Percentiles rank a stretch among this genome's conserved stretches.
Evolutionary conservation across 495 filamentous ascomycete genomes (phyloP).

Genomic region (Aspergillus sclerotiicarbonarius): DNA sequence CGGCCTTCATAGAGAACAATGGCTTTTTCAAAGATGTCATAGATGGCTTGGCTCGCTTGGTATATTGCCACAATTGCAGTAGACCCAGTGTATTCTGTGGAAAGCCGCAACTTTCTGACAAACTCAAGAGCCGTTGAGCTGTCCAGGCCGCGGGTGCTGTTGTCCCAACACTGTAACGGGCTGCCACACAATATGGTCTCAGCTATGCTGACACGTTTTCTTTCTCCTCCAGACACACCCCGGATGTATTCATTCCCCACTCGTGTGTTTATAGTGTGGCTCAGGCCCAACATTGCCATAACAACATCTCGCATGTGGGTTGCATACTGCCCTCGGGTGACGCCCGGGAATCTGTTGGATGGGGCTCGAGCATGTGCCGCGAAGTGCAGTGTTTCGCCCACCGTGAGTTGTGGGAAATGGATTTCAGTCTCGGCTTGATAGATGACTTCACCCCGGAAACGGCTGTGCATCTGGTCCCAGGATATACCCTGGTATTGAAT

Average conservation of each 20-base stretch:
- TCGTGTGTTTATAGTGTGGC: conserved; percentile 71
- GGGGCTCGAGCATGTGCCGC: conserved; percentile 70
- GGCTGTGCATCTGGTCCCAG: conserved; percentile 55
- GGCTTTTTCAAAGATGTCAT: conserved; percentile 77
- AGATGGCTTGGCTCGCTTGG: conserved; percentile 74
- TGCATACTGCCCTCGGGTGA: conserved; percentile 58
- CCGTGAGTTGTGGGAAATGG: conserved; percentile 79
- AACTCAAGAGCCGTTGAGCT: conserved; percentile 82
- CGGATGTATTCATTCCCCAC: conserved; percentile 80
- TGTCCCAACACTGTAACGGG: conserved; percentile 80
- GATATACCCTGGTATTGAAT: conserved; percentile 72
- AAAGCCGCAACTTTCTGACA: conserved; percentile 62
- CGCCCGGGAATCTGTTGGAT: conserved; percentile 56
- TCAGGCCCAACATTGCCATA: conserved; percentile 76
- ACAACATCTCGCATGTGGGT: conserved; percentile 69
- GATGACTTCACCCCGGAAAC: conserved; percentile 76
- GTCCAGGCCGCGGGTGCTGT: conserved; percentile 75
- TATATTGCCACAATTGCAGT: conserved; percentile 80
- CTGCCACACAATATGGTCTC: conserved; percentile 63
- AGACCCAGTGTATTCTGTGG: conserved; percentile 61
- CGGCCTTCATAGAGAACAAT: conserved; percentile 77
- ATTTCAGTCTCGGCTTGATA: conserved; percentile 79
- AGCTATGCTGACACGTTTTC: conserved; percentile 80
- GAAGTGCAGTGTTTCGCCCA: conserved; percentile 75
- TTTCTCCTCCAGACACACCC: conserved; percentile 78